Percentiles rank a stretch among this genome's conserved stretches.
Evolutionary conservation across 2,329 filamentous ascomycete species (phyloP).

Genomic region (Nothophoma quercina): DNA sequence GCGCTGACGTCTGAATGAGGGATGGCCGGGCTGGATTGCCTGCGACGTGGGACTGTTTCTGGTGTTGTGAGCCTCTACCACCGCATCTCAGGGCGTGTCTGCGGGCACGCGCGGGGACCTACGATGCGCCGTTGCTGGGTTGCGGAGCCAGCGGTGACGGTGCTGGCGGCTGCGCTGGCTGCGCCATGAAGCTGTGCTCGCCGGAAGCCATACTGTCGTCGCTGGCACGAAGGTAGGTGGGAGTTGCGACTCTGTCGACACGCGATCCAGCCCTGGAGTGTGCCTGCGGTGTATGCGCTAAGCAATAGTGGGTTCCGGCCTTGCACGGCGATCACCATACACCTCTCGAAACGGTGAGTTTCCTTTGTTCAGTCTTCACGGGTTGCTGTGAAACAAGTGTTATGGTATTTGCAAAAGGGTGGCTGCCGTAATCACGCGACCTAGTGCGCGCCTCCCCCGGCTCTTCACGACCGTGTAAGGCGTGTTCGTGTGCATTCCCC

Average conservation of each 20-base stretch:
- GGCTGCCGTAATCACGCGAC: not conserved
- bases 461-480: not conserved
- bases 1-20: constrained; percentile 47
- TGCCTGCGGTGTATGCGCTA: constrained; percentile 19
- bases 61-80: constrained; percentile 21
- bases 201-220: constrained; percentile 41
- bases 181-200: constrained; percentile 52
- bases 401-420: not conserved
- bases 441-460: not conserved
- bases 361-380: constrained; percentile 4
- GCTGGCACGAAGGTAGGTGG: constrained; percentile 22
- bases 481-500: constrained; percentile 12
- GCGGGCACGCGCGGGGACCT: constrained; percentile 18
- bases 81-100: not conserved
- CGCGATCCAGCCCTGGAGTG: constrained; percentile 14
- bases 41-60: constrained; percentile 36
- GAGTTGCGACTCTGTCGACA: constrained; percentile 27
- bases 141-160: constrained; percentile 43
- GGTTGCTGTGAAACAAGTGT: not conserved
- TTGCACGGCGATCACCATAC: constrained; percentile 16
- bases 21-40: constrained; percentile 36
- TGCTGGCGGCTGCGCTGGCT: constrained; percentile 32
- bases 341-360: constrained; percentile 7
- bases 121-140: constrained; percentile 45
- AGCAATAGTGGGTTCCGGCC: constrained; percentile 17